A percentile compares a stretch with the other conserved stretches of the same genome.
Conservation (phyloP, 192 early-diverging fungal genomes). For the Umbelopsis sp. region DNA sequence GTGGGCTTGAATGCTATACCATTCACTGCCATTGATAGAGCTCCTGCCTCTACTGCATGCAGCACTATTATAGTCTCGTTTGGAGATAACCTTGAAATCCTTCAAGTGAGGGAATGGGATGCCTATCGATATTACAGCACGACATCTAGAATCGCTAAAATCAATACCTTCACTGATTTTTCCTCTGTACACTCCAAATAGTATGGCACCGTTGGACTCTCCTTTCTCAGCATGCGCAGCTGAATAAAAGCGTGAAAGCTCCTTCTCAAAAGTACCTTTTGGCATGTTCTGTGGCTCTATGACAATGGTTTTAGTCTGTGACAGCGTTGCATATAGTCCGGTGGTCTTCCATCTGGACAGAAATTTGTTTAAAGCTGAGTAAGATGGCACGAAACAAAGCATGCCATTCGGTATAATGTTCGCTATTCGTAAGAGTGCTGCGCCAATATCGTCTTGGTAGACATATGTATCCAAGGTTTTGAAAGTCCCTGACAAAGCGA, state of each 20-base stretch:
- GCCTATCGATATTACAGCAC: conserved; percentile 68
- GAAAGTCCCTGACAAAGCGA: conserved; percentile 49
- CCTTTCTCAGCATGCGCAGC: conserved; percentile 9
- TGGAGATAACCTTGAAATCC: conserved; percentile 60
- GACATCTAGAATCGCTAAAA: conserved; percentile 65
- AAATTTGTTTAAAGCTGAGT: conserved; percentile 34
- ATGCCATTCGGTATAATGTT: conserved; percentile 47
- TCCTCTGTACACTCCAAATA: conserved; percentile 76
- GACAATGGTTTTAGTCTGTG: neutral
- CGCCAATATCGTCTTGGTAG: conserved; percentile 60
- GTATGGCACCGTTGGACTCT: conserved; percentile 47
- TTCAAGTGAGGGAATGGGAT: conserved; percentile 60
- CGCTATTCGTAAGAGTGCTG: conserved; percentile 34
- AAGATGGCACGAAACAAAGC: conserved; percentile 44
- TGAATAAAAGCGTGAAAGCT: conserved; percentile 25
- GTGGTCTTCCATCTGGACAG: conserved; percentile 30
- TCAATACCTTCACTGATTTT: conserved; percentile 79
- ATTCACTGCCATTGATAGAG: conserved; percentile 22
- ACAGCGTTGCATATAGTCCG: neutral
- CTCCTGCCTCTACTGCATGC: neutral
- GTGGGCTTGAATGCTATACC: conserved; percentile 36
- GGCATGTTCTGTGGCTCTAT: conserved; percentile 22
- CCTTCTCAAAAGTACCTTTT: conserved; percentile 30
- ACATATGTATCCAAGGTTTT: conserved; percentile 38
- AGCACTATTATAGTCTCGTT: conserved; percentile 42